Evolutionary conservation across 345 rosid genomes (phyloP).

Genomic region (Sonneratia alba): DNA sequence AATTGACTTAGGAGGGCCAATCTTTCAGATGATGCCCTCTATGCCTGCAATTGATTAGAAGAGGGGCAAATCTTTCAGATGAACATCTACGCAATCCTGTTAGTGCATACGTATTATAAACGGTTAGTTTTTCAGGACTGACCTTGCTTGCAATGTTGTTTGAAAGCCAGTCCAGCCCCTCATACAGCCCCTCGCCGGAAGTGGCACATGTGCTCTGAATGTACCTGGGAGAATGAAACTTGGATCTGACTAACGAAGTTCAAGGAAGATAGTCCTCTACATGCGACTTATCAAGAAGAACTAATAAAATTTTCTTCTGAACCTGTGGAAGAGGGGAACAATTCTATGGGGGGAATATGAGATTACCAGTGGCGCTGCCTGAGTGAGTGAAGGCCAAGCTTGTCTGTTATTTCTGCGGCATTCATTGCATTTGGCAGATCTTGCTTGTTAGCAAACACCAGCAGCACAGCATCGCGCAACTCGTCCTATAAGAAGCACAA

Average conservation of each 20-base stretch:
- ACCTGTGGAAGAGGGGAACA: background rate
- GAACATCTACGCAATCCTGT: background rate
- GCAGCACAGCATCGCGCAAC: conserved; percentile 59
- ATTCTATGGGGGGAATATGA: background rate
- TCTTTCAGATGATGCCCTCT: background rate
- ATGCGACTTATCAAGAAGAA: too few species aligned
- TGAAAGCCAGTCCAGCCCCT: conserved; percentile 95
- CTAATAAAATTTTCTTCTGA: too few species aligned
- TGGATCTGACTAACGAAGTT: background rate
- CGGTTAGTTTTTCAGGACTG: background rate
- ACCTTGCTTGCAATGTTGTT: conserved; percentile 96
- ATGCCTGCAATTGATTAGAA: background rate
- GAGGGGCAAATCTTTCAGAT: background rate
- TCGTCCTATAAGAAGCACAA: conserved; percentile 38
- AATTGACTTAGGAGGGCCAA: background rate
- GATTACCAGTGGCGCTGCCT: conserved; percentile 58
- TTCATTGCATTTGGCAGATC: conserved; percentile 83
- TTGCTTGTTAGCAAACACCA: conserved; percentile 76
- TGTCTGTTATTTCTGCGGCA: conserved; percentile 65
- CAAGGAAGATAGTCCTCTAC: background rate
- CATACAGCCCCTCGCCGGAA: conserved; percentile 90
- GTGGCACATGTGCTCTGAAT: conserved; percentile 98
- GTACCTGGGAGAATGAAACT: conserved; percentile 41
- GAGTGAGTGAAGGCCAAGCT: conserved; percentile 62
- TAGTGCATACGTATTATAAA: background rate